Percentiles rank a stretch among this genome's conserved stretches.
phyloP scores from a whole-genome alignment of 1,284 basidiomycete genomes.

The Caloboletus firmus region DNA sequence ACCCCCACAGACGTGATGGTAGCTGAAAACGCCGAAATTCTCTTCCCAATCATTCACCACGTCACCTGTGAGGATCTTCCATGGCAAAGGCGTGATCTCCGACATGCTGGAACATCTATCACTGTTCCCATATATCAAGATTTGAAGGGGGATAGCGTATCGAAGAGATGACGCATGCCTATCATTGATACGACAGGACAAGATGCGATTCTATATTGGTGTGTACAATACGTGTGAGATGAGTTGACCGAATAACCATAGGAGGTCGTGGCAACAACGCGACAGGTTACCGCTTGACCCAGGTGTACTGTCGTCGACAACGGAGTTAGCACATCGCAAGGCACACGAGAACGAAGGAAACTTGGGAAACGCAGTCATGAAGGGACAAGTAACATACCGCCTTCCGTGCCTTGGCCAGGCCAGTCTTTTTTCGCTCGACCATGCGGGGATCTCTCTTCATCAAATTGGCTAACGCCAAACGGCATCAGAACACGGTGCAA shows the following conservation, averaged over 20 bases:
- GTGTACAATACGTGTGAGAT: slow-evolving; percentile 2
- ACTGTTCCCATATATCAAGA: not conserved
- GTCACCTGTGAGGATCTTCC: too few species aligned
- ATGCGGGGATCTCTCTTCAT: slow-evolving; percentile 92
- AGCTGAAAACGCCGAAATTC: too few species aligned
- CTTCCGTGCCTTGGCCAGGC: slow-evolving; percentile 88
- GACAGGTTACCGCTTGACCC: slow-evolving; percentile 90
- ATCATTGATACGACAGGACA: slow-evolving; percentile 4
- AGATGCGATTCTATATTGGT: not conserved
- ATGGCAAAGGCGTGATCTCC: too few species aligned
- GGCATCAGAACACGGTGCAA: slow-evolving; percentile 4
- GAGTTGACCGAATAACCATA: not conserved
- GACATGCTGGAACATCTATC: too few species aligned
- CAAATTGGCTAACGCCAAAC: slow-evolving; percentile 66
- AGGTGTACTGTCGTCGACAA: slow-evolving; percentile 67
- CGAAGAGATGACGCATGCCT: not conserved
- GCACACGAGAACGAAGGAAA: not conserved
- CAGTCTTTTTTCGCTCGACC: slow-evolving; percentile 98
- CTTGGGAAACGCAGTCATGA: not conserved
- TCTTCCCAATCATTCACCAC: too few species aligned
- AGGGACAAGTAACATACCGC: slow-evolving; percentile 55
- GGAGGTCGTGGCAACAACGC: not conserved
- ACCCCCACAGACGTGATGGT: too few species aligned
- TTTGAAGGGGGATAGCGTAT: not conserved
- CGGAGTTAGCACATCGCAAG: not conserved